Base-by-base conservation (phyloP, 1,284 basidiomycete species). In the Marasmius fiardii region DNA sequence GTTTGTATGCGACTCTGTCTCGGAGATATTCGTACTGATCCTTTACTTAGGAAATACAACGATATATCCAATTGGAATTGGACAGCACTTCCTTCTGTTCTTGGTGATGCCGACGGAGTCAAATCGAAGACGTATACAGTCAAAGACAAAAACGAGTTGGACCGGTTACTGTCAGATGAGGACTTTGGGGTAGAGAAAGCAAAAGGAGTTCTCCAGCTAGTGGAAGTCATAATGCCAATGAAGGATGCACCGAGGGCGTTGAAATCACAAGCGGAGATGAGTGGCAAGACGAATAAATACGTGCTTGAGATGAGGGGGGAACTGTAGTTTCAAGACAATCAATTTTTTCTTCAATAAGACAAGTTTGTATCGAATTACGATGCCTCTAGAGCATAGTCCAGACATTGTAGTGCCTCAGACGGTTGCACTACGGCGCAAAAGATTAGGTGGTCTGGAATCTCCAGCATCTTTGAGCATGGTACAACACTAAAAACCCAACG, bases 141-240 rank as follows among this genome's bases (percentile, higher is more conserved):
- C 49, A 66, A 68, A 57, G 86, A 77, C 52, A 90, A 87, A 68
- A 59, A 69, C 3, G 88, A 89, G 67, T 73, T 95, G 26, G 77
- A 82, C 28, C 68, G 67, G 8, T 76, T 95, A 24, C 75, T 95
- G 53, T 74, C 81, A 16, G 75, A 86, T 63, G 59, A 70, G 1
- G 65, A 71, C 8, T 93, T 94, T 63, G 78, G 39, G 4, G 39
- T 41, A 20, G 7, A 41, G 14, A 41, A 41, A 16, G 39, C 74
- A 34, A 82, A 85, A 3, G 74, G 82, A 48, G 79, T 80, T 66
- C 85, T 92, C 53, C 88, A 92, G 68, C 73, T 94, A 33, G 85
- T 94, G 7, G 92, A 94, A 71, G 78, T 94, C 8, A 73, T 87
- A 57, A 91, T 94, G 88, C 78, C 77, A 39, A 78, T 79, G 60